Percentiles rank a stretch among this genome's conserved stretches.
These are phyloP conservation scores for Blastobotrys peoriensis DNA, from an alignment of 805 yeast genomes.

Conservation along the genomic window DNA sequence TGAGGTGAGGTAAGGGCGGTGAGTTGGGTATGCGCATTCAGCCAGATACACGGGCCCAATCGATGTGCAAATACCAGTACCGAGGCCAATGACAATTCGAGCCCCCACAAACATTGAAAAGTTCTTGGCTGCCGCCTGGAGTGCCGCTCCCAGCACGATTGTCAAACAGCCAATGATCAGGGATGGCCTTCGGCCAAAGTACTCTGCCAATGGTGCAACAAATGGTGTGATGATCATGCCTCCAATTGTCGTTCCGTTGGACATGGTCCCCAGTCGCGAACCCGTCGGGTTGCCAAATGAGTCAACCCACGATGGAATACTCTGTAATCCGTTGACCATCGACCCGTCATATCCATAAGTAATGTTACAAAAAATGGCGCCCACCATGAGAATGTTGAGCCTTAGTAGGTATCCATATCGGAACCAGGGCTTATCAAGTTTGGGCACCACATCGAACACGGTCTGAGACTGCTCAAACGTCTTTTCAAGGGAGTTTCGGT, in stretches of 20 bases:
- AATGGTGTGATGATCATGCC: conserved; percentile 64
- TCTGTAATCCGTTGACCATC: conserved; percentile 16
- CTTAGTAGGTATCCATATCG: conserved; percentile 12
- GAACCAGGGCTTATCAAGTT: conserved; percentile 7
- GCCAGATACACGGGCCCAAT: conserved; percentile 69
- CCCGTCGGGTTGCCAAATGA: conserved; percentile 18
- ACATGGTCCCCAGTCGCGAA: conserved; percentile 14
- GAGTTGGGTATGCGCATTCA: conserved; percentile 59
- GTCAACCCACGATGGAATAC: conserved; percentile 22
- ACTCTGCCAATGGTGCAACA: conserved; percentile 55
- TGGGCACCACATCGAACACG: conserved; percentile 5
- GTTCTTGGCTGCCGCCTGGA: conserved; percentile 60
- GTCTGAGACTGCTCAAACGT: no score
- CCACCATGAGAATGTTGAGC: conserved; percentile 12
- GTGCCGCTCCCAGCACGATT: conserved; percentile 60
- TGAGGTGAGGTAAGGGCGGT: conserved; percentile 56
- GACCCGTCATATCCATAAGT: conserved; percentile 16
- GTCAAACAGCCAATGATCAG: conserved; percentile 50
- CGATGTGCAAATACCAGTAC: conserved; percentile 21
- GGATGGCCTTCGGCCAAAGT: conserved; percentile 55
- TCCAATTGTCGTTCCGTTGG: conserved; percentile 38
- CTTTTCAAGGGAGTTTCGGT: no score
- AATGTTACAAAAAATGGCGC: conserved; percentile 11
- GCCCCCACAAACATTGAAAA: conserved; percentile 62
- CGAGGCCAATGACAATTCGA: conserved; percentile 41